phyloP scores from a whole-genome alignment of 371 early-diverging fungal species.

The Lichtheimia ramosa region DNA sequence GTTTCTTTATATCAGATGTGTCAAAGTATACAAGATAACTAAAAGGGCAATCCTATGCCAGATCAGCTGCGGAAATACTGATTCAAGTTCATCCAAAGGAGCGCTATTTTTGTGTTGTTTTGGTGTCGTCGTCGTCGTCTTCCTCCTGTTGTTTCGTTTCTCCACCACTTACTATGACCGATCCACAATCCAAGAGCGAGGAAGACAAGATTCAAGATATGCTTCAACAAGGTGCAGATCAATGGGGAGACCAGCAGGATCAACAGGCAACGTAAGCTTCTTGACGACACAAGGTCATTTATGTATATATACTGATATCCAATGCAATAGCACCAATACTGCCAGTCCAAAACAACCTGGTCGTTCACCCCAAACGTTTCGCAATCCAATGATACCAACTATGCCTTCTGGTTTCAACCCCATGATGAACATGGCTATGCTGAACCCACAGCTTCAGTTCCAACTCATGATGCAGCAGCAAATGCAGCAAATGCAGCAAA shows the following conservation, averaged over 20 bases:
- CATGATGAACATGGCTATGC: slow-evolving; percentile 39
- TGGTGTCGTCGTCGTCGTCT: too few relatives aligned
- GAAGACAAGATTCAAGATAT: slow-evolving; percentile 36
- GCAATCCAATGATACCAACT: slow-evolving; percentile 7
- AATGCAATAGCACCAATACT: not conserved
- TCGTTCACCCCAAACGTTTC: slow-evolving; percentile 21
- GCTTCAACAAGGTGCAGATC: slow-evolving; percentile 27
- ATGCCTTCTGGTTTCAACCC: slow-evolving; percentile 27
- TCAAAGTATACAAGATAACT: too few relatives aligned
- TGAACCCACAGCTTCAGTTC: slow-evolving; percentile 43
- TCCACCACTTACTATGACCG: slow-evolving; percentile 17
- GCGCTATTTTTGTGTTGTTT: too few relatives aligned
- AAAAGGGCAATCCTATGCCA: too few relatives aligned
- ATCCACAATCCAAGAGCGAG: slow-evolving; percentile 26
- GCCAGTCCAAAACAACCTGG: slow-evolving; percentile 11
- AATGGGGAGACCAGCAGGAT: slow-evolving; percentile 28
- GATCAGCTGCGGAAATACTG: too few relatives aligned
- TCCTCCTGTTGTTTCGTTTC: too few relatives aligned
- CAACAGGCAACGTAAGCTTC: slow-evolving; percentile 19
- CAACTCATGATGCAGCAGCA: slow-evolving; percentile 42
- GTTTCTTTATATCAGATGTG: too few relatives aligned
- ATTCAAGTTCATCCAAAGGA: too few relatives aligned
- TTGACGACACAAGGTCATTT: not conserved
- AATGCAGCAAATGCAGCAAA: slow-evolving; percentile 36
- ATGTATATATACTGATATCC: not conserved